Evolutionary conservation across 2,329 filamentous ascomycete species (phyloP).

Genomic region (Monosporascus sp.): DNA sequence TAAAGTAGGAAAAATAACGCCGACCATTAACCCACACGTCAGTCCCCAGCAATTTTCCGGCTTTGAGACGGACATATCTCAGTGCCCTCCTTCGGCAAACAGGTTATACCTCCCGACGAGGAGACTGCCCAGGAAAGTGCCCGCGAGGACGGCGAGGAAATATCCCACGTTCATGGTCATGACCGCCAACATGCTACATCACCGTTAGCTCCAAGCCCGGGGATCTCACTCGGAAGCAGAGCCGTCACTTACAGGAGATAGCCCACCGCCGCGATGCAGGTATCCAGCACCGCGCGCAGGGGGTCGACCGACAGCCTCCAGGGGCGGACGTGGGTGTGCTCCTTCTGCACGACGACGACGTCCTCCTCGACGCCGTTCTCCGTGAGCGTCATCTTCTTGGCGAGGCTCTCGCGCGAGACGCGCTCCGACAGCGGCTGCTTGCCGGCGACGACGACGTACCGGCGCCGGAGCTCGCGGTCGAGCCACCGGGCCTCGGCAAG

Average conservation of each 20-base stretch:
- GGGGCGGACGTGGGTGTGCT: constrained; percentile 49
- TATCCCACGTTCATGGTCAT: constrained; percentile 30
- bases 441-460: constrained; percentile 70
- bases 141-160: constrained; percentile 26
- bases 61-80: constrained; percentile 1
- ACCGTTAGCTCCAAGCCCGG: constrained; percentile 30
- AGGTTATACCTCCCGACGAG: constrained; percentile 65
- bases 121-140: constrained; percentile 77
- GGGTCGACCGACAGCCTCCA: constrained; percentile 71
- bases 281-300: constrained; percentile 24
- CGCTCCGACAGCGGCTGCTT: constrained; percentile 54
- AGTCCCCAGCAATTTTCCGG: not conserved
- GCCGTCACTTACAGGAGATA: constrained; percentile 28
- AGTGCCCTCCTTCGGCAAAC: constrained; percentile 40
- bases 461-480: constrained; percentile 64
- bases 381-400: constrained; percentile 61
- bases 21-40: not conserved
- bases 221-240: not conserved
- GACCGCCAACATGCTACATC: constrained; percentile 31
- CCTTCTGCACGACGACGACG: constrained; percentile 65
- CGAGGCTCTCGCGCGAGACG: constrained; percentile 52
- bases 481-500: constrained; percentile 60
- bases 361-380: constrained; percentile 77
- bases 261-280: constrained; percentile 22
- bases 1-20: too few species aligned